Evolutionary conservation across 768 basidiomycete genomes (phyloP).

Genomic region (Cystofilobasidium bisporidii): DNA sequence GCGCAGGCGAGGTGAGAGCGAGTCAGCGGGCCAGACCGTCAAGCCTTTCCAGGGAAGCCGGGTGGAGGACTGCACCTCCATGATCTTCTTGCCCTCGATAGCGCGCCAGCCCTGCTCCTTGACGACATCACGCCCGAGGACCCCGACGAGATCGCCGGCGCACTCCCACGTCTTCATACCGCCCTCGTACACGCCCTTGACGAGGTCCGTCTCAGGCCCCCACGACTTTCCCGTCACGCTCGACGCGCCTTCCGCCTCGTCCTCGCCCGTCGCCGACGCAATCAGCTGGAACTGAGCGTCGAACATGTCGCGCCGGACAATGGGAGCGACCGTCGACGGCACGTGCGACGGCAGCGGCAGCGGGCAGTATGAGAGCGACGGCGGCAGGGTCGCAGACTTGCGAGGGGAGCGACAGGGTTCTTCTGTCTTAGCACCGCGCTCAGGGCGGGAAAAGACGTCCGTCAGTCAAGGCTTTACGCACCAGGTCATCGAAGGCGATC

Average conservation of each 20-base stretch:
- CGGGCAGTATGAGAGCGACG: conserved; percentile 70
- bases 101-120: conserved; percentile 31
- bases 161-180: conserved; percentile 98
- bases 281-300: conserved; percentile 87
- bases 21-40: too few species aligned
- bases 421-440: too few species aligned
- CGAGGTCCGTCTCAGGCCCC: conserved; percentile 76
- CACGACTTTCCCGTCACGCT: conserved; percentile 37
- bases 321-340: conserved; percentile 29
- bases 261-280: conserved; percentile 33
- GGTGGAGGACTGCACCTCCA: conserved; percentile 81
- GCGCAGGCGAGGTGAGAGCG: background rate
- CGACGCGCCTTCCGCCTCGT: conserved; percentile 32
- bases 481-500: conserved; percentile 23
- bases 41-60: too few species aligned
- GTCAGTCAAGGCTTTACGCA: background rate
- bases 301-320: conserved; percentile 78
- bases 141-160: conserved; percentile 71
- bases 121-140: conserved; percentile 38
- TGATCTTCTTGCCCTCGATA: conserved; percentile 48
- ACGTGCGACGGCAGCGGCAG: conserved; percentile 48
- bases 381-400: conserved; percentile 61
- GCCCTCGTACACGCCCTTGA: conserved; percentile 88
- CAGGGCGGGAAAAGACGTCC: too few species aligned
- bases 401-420: conserved; percentile 24